These are phyloP conservation scores for Viola odorata DNA, from an alignment of 345 rosid species.

Conservation along the genomic window DNA sequence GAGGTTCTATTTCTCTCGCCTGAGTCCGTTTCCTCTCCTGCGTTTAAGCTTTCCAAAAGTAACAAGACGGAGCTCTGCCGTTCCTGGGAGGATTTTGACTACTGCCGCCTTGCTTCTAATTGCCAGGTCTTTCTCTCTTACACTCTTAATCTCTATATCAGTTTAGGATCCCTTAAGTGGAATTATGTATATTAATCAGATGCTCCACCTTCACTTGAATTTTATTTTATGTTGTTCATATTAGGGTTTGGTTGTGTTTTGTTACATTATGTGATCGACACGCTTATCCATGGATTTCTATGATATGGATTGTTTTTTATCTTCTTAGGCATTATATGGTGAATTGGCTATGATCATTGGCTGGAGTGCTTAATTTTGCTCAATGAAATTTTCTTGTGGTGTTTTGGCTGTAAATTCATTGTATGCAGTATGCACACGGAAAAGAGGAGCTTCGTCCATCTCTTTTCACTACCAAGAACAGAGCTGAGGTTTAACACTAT, in stretches of 20 bases:
- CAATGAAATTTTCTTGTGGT: not conserved
- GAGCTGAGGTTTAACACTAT: constrained; percentile 30
- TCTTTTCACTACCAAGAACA: constrained; percentile 26
- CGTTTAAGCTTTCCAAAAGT: not conserved
- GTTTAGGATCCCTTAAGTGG: not conserved
- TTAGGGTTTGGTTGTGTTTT: not conserved
- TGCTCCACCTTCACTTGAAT: not conserved
- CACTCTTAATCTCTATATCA: not conserved
- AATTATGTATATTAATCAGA: not conserved
- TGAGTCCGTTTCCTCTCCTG: constrained; percentile 10
- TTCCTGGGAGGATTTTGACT: constrained; percentile 28
- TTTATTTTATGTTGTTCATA: not conserved
- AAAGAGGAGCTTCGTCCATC: constrained; percentile 37
- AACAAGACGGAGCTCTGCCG: constrained; percentile 24
- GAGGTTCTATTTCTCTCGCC: constrained; percentile 32
- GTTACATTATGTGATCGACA: not conserved
- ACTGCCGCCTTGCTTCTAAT: constrained; percentile 32
- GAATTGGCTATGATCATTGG: not conserved
- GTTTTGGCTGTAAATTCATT: not conserved
- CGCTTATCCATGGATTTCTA: not conserved
- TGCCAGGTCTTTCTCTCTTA: constrained; percentile 36
- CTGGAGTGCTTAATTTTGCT: no score
- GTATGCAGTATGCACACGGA: constrained; percentile 44
- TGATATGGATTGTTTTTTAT: not conserved
- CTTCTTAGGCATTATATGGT: not conserved